These are phyloP conservation scores for Besnoitia besnoiti DNA, from an alignment of 169 alveolate genomes.

Conservation along the genomic window DNA sequence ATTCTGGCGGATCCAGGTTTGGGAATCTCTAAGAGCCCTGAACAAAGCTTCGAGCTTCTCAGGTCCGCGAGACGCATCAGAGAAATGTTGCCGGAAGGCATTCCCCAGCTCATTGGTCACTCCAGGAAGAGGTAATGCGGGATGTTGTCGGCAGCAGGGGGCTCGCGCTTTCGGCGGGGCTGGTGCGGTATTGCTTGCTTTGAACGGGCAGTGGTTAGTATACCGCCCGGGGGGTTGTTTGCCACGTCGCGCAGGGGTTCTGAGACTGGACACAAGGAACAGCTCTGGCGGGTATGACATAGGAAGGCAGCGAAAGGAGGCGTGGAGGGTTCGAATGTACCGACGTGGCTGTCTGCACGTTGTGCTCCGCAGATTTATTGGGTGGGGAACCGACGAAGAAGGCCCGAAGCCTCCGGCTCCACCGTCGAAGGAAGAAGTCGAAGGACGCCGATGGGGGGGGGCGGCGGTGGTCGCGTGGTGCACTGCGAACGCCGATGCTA, in stretches of 20 bases:
- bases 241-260: too few species aligned
- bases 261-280: too few species aligned
- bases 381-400: background rate
- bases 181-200: too few species aligned
- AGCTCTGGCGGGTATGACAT: too few species aligned
- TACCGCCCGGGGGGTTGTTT: too few species aligned
- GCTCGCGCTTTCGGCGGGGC: too few species aligned
- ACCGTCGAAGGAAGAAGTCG: background rate
- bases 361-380: background rate
- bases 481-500: background rate
- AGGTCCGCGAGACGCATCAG: background rate
- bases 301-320: too few species aligned
- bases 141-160: too few species aligned
- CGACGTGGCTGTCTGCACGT: background rate
- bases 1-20: slow-evolving; percentile 54
- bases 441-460: slow-evolving; percentile 27
- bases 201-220: too few species aligned
- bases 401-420: background rate
- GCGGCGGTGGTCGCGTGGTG: slow-evolving; percentile 34
- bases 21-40: slow-evolving; percentile 60
- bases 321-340: too few species aligned
- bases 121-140: slow-evolving; percentile 48
- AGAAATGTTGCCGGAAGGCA: slow-evolving; percentile 42
- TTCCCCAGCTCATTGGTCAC: slow-evolving; percentile 58
- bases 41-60: slow-evolving; percentile 34